Conservation (phyloP, 495 filamentous ascomycete genomes). For the Penicillium longicatenatum region DNA sequence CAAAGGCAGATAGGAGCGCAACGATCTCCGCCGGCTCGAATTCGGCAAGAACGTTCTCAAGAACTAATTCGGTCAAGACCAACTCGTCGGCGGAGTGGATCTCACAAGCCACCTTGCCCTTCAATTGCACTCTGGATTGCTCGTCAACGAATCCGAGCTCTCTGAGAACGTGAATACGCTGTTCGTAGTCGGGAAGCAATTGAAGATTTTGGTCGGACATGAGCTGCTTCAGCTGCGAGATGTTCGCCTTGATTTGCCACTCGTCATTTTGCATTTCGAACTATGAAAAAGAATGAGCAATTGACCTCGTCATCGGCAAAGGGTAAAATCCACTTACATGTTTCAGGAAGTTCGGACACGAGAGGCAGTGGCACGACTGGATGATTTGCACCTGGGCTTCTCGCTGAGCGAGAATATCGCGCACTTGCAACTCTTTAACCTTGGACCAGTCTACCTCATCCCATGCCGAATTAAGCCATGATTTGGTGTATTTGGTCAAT, state of each 20-base stretch:
- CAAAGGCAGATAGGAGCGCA: constrained; percentile 88
- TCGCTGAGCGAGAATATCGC: constrained; percentile 71
- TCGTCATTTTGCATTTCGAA: constrained; percentile 94
- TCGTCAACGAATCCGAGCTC: constrained; percentile 90
- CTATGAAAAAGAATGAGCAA: constrained; percentile 32
- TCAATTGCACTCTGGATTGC: constrained; percentile 80
- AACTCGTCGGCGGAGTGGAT: constrained; percentile 97
- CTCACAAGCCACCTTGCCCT: constrained; percentile 98
- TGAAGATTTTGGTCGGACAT: constrained; percentile 98
- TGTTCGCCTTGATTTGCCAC: constrained; percentile 91
- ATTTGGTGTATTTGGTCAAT: constrained; percentile 60
- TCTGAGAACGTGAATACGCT: constrained; percentile 86
- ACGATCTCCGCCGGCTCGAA: constrained; percentile 97
- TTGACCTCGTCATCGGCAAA: background rate
- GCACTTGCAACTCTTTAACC: constrained; percentile 75
- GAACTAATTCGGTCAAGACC: constrained; percentile 92
- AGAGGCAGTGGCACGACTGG: constrained; percentile 57
- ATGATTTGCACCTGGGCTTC: constrained; percentile 59
- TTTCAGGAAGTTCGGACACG: constrained; percentile 77
- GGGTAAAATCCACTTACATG: constrained; percentile 61
- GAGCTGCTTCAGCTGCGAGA: constrained; percentile 75
- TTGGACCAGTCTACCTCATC: constrained; percentile 80
- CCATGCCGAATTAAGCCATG: constrained; percentile 76
- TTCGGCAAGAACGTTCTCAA: constrained; percentile 94
- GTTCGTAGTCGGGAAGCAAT: constrained; percentile 96